These are phyloP conservation scores for Ganoderma boninense DNA, from an alignment of 1,284 basidiomycete genomes.

Conservation along the genomic window DNA sequence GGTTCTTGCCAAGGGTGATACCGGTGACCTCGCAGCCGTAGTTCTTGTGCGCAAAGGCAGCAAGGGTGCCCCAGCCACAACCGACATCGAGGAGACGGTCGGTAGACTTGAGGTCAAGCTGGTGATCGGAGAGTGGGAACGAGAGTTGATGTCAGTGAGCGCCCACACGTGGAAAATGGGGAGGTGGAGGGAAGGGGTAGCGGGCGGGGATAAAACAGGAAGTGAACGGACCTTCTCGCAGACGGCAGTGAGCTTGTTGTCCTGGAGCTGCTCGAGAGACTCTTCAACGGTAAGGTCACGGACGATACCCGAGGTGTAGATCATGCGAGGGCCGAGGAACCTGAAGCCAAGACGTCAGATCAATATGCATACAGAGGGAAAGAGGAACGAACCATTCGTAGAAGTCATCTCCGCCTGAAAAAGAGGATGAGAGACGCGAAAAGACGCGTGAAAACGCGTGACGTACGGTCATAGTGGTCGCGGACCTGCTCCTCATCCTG, in stretches of 20 bases:
- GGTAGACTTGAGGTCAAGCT: constrained; percentile 82
- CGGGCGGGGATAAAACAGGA: background rate
- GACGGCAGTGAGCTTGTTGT: constrained; percentile 96
- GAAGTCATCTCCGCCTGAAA: constrained; percentile 87
- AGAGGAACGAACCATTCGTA: constrained; percentile 74
- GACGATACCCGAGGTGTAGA: constrained; percentile 96
- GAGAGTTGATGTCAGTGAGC: constrained; percentile 3
- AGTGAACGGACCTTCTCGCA: constrained; percentile 78
- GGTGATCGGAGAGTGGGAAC: background rate
- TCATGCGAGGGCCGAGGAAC: constrained; percentile 96
- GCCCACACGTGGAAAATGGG: background rate
- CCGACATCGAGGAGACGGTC: constrained; percentile 92
- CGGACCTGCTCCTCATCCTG: constrained; percentile 98
- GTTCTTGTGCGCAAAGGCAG: constrained; percentile 97
- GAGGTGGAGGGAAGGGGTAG: background rate
- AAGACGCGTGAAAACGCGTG: constrained; percentile 28
- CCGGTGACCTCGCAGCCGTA: constrained; percentile 95
- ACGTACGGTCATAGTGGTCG: constrained; percentile 93
- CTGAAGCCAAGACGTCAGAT: constrained; percentile 43
- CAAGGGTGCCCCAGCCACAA: constrained; percentile 98
- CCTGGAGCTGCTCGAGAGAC: constrained; percentile 95
- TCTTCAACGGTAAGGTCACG: constrained; percentile 79
- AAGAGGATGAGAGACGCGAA: constrained; percentile 30
- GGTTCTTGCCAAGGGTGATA: constrained; percentile 92
- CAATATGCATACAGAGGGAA: background rate